These are phyloP conservation scores for Penicillium antarcticum DNA, from an alignment of 495 filamentous ascomycete species.

Conservation along the genomic window DNA sequence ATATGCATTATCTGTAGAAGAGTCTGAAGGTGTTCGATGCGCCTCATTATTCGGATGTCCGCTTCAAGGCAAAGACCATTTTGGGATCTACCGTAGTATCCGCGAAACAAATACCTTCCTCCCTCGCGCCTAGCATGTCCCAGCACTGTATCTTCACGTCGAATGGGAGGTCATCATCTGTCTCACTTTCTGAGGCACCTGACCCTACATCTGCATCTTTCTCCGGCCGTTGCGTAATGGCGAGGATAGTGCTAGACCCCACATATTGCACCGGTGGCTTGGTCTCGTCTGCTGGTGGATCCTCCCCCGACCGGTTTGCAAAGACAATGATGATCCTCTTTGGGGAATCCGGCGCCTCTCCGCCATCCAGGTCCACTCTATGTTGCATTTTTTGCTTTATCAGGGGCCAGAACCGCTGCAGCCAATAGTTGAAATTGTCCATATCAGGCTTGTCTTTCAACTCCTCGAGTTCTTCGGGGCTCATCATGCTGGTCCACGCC, in stretches of 20 bases:
- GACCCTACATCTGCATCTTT: constrained; percentile 27
- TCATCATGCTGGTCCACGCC: constrained; percentile 73
- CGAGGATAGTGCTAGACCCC: constrained; percentile 80
- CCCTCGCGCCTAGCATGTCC: constrained; percentile 43
- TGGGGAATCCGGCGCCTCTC: constrained; percentile 1
- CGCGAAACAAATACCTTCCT: constrained; percentile 47
- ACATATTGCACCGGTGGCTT: constrained; percentile 58
- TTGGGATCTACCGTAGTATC: constrained; percentile 43
- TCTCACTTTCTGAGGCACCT: constrained; percentile 15
- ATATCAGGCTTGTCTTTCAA: constrained; percentile 62
- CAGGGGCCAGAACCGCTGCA: constrained; percentile 75
- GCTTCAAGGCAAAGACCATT: constrained; percentile 39
- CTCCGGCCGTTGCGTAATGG: constrained; percentile 50
- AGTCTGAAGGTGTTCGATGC: constrained; percentile 8
- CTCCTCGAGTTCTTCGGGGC: constrained; percentile 44
- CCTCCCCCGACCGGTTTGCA: constrained; percentile 75
- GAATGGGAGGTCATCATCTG: constrained; percentile 14
- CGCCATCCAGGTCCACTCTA: constrained; percentile 22
- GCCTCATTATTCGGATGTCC: constrained; percentile 2
- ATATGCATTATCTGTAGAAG: neutral
- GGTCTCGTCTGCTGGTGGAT: constrained; percentile 51
- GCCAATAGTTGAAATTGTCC: constrained; percentile 85
- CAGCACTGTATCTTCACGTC: constrained; percentile 45
- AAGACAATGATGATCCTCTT: constrained; percentile 74
- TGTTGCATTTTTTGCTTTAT: constrained; percentile 49